Evolutionary conservation across 2,329 filamentous ascomycete species (phyloP).

Genomic region (Cercospora zeae-maydis): DNA sequence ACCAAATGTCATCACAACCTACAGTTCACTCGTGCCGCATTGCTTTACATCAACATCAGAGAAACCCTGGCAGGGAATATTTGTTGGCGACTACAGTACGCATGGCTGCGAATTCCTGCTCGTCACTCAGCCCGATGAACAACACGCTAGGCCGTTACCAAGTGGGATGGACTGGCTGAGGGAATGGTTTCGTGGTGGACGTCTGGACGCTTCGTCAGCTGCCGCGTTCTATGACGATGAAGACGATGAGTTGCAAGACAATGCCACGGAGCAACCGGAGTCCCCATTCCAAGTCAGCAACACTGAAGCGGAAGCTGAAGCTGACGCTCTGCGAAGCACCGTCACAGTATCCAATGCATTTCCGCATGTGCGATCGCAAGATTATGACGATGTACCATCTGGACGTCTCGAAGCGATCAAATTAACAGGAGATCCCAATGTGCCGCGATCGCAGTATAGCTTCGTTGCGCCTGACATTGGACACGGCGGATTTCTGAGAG

Average conservation of each 20-base stretch:
- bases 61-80: constrained; percentile 86
- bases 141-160: constrained; percentile 39
- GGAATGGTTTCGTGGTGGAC: constrained; percentile 31
- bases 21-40: constrained; percentile 68
- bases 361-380: background rate
- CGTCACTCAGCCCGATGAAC: constrained; percentile 67
- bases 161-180: constrained; percentile 34
- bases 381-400: constrained; percentile 45
- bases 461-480: constrained; percentile 79
- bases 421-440: constrained; percentile 84
- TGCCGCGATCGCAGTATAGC: constrained; percentile 79
- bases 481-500: constrained; percentile 58
- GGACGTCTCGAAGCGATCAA: constrained; percentile 81
- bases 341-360: constrained; percentile 30
- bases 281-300: background rate
- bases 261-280: background rate
- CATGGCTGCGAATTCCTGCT: constrained; percentile 89
- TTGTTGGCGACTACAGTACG: constrained; percentile 83
- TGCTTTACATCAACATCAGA: constrained; percentile 76
- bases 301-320: too few species aligned
- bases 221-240: background rate
- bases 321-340: constrained; percentile 34
- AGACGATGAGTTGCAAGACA: background rate
- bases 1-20: constrained; percentile 54
- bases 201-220: constrained; percentile 8